Evolutionary conservation across 805 yeast genomes (phyloP).

Genomic region (Yarrowia sp.): DNA sequence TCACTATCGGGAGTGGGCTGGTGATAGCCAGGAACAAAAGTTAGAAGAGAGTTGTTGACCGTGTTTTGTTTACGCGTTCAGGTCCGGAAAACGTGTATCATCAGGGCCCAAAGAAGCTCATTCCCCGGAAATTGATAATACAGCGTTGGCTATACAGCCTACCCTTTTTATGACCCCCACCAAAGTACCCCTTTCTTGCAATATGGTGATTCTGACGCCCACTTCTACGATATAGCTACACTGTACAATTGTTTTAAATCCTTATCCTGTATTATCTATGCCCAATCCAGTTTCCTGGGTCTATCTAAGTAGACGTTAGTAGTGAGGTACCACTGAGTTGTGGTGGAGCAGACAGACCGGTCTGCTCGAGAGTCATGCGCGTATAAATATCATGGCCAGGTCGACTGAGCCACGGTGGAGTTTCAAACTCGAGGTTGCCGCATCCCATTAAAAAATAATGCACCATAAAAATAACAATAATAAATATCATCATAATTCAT

Average conservation of each 20-base stretch:
- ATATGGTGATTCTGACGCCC: neutral
- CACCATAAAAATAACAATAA: neutral
- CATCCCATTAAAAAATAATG: neutral
- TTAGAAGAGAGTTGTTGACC: constrained; percentile 6
- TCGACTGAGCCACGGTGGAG: constrained; percentile 10
- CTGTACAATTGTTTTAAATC: neutral
- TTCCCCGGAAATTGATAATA: neutral
- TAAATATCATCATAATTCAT: neutral
- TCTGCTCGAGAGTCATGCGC: constrained; percentile 41
- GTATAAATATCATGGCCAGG: constrained; percentile 15
- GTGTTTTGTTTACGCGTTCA: constrained; percentile 7
- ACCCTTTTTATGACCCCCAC: neutral
- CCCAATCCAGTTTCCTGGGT: constrained; percentile 23
- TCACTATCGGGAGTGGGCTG: neutral
- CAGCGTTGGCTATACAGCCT: neutral
- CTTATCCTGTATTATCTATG: constrained; percentile 18
- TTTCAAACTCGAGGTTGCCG: neutral
- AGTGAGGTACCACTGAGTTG: constrained; percentile 33
- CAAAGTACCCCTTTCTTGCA: too few species aligned
- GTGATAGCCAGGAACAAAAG: constrained; percentile 16
- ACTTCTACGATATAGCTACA: neutral
- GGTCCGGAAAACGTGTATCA: neutral
- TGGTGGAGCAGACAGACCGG: constrained; percentile 41
- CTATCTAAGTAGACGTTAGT: constrained; percentile 25
- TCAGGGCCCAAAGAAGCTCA: neutral